Evolutionary conservation across 495 filamentous ascomycete species (phyloP).

Genomic region (Niebla homalea): DNA sequence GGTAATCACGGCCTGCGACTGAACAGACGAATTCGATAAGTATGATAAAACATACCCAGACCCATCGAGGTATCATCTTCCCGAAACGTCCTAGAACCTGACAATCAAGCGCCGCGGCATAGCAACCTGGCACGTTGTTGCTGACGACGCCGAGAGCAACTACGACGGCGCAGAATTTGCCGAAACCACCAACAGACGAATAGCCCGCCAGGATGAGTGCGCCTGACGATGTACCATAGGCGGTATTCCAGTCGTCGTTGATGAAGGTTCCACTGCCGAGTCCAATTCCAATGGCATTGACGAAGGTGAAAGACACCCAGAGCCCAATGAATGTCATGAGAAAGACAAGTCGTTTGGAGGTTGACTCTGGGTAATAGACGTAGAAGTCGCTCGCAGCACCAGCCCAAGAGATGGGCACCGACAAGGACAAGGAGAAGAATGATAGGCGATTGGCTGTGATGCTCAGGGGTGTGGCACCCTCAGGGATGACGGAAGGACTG

Average conservation of each 20-base stretch:
- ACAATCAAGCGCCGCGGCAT: constrained; percentile 48
- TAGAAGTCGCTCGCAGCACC: constrained; percentile 43
- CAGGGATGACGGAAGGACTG: constrained; percentile 20
- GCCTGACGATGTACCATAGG: constrained; percentile 46
- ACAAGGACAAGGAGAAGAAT: constrained; percentile 50
- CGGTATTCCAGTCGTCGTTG: constrained; percentile 36
- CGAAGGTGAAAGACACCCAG: constrained; percentile 37
- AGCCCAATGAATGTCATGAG: constrained; percentile 37
- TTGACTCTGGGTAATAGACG: constrained; percentile 41
- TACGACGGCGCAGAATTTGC: constrained; percentile 55
- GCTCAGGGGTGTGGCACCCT: constrained; percentile 20
- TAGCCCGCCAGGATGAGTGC: constrained; percentile 55
- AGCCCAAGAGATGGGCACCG: constrained; percentile 40
- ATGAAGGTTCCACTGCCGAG: constrained; percentile 46
- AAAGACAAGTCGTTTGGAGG: constrained; percentile 32
- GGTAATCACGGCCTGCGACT: constrained; percentile 35
- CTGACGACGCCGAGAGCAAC: constrained; percentile 55
- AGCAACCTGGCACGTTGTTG: constrained; percentile 56
- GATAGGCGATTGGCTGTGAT: constrained; percentile 46
- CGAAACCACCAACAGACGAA: constrained; percentile 47
- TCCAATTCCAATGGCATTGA: constrained; percentile 58
- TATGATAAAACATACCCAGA: constrained; percentile 37
- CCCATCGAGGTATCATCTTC: constrained; percentile 32
- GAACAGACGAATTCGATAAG: constrained; percentile 43
- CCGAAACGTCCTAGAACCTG: constrained; percentile 38